These are phyloP conservation scores for Ustilago vetiveriae DNA, from an alignment of 1,284 basidiomycete genomes.

Conservation along the genomic window DNA sequence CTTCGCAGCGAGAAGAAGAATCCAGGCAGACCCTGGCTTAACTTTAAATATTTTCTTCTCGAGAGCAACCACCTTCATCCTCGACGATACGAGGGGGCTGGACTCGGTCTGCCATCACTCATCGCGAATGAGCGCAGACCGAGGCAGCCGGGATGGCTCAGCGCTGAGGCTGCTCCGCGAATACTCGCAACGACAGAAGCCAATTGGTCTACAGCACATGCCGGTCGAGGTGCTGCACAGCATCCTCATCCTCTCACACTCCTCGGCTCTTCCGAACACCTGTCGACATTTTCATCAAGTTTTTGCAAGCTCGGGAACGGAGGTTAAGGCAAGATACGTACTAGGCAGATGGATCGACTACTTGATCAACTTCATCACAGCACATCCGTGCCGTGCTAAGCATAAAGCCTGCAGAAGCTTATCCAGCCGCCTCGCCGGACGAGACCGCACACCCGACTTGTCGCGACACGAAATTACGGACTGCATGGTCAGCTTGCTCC, in stretches of 20 bases:
- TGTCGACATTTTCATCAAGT: conserved; percentile 20
- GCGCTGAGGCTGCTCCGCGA: neutral
- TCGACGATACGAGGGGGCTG: neutral
- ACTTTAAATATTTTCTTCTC: neutral
- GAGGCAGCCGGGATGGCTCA: neutral
- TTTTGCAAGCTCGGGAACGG: conserved; percentile 4
- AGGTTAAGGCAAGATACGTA: conserved; percentile 20
- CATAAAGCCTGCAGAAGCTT: conserved; percentile 12
- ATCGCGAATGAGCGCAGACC: conserved; percentile 25
- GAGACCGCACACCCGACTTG: neutral
- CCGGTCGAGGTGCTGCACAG: conserved; percentile 28
- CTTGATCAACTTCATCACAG: neutral
- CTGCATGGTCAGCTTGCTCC: neutral
- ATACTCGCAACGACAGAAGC: neutral
- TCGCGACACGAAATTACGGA: neutral
- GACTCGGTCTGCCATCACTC: conserved; percentile 25
- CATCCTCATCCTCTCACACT: conserved; percentile 27
- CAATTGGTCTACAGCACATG: conserved; percentile 26
- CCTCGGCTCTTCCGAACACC: conserved; percentile 9
- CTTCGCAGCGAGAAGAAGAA: neutral
- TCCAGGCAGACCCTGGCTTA: conserved; percentile 2
- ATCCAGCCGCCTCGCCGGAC: conserved; percentile 2
- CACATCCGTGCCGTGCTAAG: conserved; percentile 11
- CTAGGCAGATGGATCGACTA: conserved; percentile 20
- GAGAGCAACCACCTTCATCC: neutral